These are phyloP conservation scores for Tillandsia fasciculata DNA, from an alignment of 176 grass and related monocot genomes.

Conservation along the genomic window DNA sequence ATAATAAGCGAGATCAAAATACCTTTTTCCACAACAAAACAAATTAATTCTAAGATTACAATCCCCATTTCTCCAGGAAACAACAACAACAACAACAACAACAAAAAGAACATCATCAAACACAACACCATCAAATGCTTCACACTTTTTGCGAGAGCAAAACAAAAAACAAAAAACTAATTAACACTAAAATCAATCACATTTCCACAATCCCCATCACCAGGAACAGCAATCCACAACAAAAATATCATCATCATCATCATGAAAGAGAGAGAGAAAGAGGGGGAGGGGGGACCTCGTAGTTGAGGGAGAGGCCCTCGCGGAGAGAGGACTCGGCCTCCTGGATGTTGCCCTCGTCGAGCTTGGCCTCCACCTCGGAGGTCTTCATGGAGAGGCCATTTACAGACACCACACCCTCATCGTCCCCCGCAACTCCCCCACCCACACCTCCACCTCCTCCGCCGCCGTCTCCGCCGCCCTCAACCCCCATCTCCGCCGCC, in stretches of 20 bases:
- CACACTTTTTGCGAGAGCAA: too few relatives aligned
- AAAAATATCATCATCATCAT: too few relatives aligned
- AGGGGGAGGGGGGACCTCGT: conserved; percentile 43
- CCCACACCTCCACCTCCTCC: conserved; percentile 5
- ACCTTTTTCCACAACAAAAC: too few relatives aligned
- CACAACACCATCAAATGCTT: too few relatives aligned
- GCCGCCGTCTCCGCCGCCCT: conserved; percentile 19
- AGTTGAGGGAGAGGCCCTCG: conserved; percentile 98
- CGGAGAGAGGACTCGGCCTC: conserved; percentile 95
- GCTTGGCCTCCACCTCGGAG: conserved; percentile 51
- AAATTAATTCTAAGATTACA: too few relatives aligned
- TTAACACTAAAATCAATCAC: too few relatives aligned
- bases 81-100: too few relatives aligned
- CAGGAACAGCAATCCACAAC: background rate
- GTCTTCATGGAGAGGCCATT: conserved; percentile 34
- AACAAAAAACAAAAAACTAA: too few relatives aligned
- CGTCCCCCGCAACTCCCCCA: conserved; percentile 26
- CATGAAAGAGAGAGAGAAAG: background rate
- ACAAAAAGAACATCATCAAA: too few relatives aligned
- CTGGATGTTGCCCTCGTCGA: conserved; percentile 91
- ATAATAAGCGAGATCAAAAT: too few relatives aligned
- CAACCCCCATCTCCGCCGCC: conserved; percentile 12
- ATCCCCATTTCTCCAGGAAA: too few relatives aligned
- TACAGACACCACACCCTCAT: conserved; percentile 18
- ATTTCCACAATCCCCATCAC: too few relatives aligned